Conservation (phyloP, 495 filamentous ascomycete genomes). For the Talaromyces liani region DNA sequence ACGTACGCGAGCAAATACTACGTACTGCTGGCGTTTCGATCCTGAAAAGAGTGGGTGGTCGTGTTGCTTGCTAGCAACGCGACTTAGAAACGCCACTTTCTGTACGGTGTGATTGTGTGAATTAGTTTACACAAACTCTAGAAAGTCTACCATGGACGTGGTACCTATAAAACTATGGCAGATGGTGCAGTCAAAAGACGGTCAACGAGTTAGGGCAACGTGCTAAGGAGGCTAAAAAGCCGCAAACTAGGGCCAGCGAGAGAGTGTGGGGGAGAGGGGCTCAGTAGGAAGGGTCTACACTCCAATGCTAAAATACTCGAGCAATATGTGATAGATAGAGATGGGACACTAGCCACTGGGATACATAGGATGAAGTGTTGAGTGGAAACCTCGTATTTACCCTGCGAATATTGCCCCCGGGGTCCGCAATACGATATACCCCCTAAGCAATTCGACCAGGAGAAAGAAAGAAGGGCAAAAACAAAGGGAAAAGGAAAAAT, state of each 20-base stretch:
- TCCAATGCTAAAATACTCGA: background rate
- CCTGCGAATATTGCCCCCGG: background rate
- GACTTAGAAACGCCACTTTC: constrained; percentile 1
- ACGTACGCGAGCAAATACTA: background rate
- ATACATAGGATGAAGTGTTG: background rate
- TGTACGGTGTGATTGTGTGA: background rate
- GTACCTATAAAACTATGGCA: background rate
- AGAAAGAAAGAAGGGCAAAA: background rate
- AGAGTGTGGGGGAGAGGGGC: background rate
- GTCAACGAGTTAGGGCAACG: background rate
- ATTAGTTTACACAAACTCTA: background rate
- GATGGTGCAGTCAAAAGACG: background rate
- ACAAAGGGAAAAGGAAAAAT: constrained; percentile 8
- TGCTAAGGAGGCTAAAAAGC: background rate
- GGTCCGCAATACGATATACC: background rate
- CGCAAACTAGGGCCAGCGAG: background rate
- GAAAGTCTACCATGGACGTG: background rate
- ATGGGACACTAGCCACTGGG: background rate
- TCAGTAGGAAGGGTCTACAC: background rate
- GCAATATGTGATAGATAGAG: background rate
- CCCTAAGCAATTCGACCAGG: background rate
- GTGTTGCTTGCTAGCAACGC: constrained; percentile 1
- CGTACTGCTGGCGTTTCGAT: background rate
- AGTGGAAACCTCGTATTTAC: constrained; percentile 1
- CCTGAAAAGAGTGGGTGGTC: background rate